These are phyloP conservation scores for Oryza rufipogon DNA, from an alignment of 176 grass and related monocot species.

Conservation along the genomic window DNA sequence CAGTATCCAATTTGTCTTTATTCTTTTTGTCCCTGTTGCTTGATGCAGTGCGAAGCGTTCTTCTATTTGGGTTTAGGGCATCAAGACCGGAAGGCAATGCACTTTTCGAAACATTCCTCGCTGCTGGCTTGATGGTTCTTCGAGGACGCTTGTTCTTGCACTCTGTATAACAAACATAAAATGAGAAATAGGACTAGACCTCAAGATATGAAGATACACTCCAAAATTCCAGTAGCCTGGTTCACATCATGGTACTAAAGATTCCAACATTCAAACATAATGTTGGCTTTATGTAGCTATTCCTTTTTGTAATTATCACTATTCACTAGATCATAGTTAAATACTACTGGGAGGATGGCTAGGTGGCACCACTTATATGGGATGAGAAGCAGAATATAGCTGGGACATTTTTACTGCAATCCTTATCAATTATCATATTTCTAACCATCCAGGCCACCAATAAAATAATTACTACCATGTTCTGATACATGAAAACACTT, in stretches of 20 bases:
- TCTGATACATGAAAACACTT: not conserved
- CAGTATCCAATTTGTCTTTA: constrained; percentile 67
- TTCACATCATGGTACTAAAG: too few species aligned
- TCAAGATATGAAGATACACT: not conserved
- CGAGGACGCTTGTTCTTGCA: constrained; percentile 46
- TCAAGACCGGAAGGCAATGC: constrained; percentile 36
- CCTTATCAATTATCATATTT: not conserved
- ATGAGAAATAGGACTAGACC: constrained; percentile 17
- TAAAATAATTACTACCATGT: constrained; percentile 3
- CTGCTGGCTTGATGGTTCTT: constrained; percentile 44
- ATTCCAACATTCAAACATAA: not conserved
- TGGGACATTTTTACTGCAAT: not conserved
- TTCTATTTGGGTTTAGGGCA: constrained; percentile 38
- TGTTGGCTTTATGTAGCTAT: not conserved
- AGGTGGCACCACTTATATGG: not conserved
- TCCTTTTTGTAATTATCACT: not conserved
- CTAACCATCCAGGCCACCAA: constrained; percentile 10
- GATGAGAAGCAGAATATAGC: not conserved
- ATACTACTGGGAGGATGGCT: not conserved
- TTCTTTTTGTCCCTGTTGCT: constrained; percentile 43
- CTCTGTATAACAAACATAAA: constrained; percentile 46
- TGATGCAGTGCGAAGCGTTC: constrained; percentile 45
- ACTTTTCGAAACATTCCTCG: constrained; percentile 27
- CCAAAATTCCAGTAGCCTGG: not conserved
- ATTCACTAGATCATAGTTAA: not conserved